Base-by-base conservation (phyloP, 345 rosid genomes). In the Linum tenue region DNA sequence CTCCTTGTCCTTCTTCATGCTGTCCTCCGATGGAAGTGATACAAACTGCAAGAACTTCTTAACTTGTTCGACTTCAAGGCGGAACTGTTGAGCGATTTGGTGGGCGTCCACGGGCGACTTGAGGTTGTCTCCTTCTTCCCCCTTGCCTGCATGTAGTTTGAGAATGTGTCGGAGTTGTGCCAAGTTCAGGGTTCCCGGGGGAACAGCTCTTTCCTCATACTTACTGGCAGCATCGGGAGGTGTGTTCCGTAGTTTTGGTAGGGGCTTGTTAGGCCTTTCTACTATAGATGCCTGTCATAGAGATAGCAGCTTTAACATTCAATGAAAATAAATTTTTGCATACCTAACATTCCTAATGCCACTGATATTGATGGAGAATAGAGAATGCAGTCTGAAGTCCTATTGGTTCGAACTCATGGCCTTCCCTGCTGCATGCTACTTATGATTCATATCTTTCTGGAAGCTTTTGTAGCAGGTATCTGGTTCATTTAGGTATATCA, bases 231-330 rank as follows among this genome's bases (percentile, higher is more conserved):
- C 77, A 65, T 80, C 88, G 41, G 83, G 75, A 51, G 63, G 81
- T 44, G 92, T 83, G 67, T 84, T 85, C 59, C 97, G 78, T 64
- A 88, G 82, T 82, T 86, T 90, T 42, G 99, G 97, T 79, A 94
- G 70, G 10, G 96, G 88, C 69, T 95, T 82, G 48, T 74, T 75
- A 1, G 85, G 77, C 59, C 79, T 88, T 82, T 85, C 96, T 64
- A 79, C 81, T 17, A 90, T 69, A 9, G 70, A 60, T 57, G 95
- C 97, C 99, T 90, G 84, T 41, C 17, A 63, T 65, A 37, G 59
- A 35, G 48, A 70, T 48, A 36, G 11, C 5, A 67, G 15, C 31
- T 11, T 75, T 38, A 31, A 50, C 3, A 59, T 9, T 44, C 39
- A 38, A 22, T 22, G 31, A 22, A 22, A 22, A 22, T 22, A 22